Evolutionary conservation across 805 yeast genomes (phyloP), one percentile per base, ranked within the genome.

Genomic region (Spencermartinsiella europaea): DNA sequence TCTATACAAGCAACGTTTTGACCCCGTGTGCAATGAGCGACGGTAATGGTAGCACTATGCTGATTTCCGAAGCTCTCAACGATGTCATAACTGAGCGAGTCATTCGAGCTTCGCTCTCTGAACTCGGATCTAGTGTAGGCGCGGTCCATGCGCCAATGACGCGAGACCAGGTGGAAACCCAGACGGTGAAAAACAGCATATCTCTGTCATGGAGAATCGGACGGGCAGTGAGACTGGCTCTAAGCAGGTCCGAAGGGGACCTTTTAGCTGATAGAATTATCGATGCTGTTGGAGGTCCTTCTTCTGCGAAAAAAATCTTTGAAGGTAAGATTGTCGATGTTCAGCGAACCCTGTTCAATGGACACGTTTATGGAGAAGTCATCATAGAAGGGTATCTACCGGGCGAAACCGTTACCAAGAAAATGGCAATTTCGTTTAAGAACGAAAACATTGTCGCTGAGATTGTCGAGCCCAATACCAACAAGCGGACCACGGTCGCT

Each of bases 201-300:
- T 73, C 76, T 1, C 52, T 65, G 17, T 70, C 76, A 2, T 74
- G 77, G 77, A 64, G 76, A 57, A 67, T 73, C 40, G 77, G 77
- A 2, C 63, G 70, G 43, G 76, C 75, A 2, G 71, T 73, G 3
- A 51, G 54, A 25, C 55, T 67, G 17, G 71, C 76, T 1, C 60
- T 65, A 38, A 68, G 66, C 40, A 61, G 59, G 10, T 59, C 64
- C n/a, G 69, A 69, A 40, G 59, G 71, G 27, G 10, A 21, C 8
- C 52, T 53, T 38, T 49, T 71, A 2, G 68, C 74, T 1, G 50
- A 61, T 5, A 49, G 55, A 15, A 71, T 72, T 28, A 56, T 71
- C 12, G 71, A 70, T 12, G 55, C 72, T 2, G 64, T 69, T 31
- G 67, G 68, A 22, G 70, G 70, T 1, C 40, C 50, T 4, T 55